These are phyloP conservation scores for Haematococcus lacustris DNA, from an alignment of 139 green algal species.

Conservation along the genomic window DNA sequence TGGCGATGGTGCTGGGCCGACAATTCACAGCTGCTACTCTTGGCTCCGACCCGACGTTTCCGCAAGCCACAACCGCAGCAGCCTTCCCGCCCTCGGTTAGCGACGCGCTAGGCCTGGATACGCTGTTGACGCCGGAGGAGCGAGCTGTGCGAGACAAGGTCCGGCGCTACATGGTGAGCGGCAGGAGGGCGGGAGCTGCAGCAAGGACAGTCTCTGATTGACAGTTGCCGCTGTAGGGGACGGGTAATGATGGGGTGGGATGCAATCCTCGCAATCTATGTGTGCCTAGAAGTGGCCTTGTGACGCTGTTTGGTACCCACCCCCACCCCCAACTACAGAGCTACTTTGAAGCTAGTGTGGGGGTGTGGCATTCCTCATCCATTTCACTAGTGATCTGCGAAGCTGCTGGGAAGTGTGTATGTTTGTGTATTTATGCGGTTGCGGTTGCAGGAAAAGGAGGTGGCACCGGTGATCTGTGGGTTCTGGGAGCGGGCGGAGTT, in stretches of 20 bases:
- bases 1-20: not conserved
- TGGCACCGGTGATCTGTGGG: conserved; percentile 77
- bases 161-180: conserved; percentile 63
- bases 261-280: not conserved
- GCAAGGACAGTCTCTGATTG: not conserved
- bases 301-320: not conserved
- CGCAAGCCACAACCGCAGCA: conserved; percentile 52
- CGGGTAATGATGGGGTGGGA: not conserved
- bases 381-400: not conserved
- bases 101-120: conserved; percentile 64
- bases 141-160: conserved; percentile 45
- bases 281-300: not conserved
- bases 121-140: conserved; percentile 66
- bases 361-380: not conserved
- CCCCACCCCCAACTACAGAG: not conserved
- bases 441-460: conserved; percentile 60
- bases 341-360: too few species aligned
- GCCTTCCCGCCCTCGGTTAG: conserved; percentile 58
- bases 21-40: not conserved
- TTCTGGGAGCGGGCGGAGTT: conserved; percentile 92
- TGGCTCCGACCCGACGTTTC: conserved; percentile 17
- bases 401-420: not conserved
- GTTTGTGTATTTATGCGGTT: not conserved
- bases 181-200: not conserved
- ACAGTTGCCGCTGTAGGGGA: not conserved